These are phyloP conservation scores for Suhomyces guaymorum DNA, from an alignment of 1,139 yeast species.

Conservation along the genomic window DNA sequence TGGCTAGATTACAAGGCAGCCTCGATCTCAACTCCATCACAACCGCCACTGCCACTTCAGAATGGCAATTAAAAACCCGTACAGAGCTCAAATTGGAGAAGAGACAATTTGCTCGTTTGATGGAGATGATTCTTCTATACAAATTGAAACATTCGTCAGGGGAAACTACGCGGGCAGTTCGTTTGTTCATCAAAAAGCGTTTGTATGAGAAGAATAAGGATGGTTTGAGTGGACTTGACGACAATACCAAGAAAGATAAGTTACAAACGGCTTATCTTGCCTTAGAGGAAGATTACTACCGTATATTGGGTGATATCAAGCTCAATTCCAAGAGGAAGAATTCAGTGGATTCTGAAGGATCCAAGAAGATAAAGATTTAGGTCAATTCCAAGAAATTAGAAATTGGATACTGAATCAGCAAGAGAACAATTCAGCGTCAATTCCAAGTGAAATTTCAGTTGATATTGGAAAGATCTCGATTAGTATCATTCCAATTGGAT, in stretches of 20 bases:
- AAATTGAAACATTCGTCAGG: constrained; percentile 33
- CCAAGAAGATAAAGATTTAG: constrained; percentile 7
- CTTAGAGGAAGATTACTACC: constrained; percentile 65
- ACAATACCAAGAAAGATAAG: constrained; percentile 61
- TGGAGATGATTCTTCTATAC: constrained; percentile 72
- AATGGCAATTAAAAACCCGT: constrained; percentile 47
- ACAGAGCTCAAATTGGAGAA: constrained; percentile 61
- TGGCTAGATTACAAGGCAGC: constrained; percentile 56
- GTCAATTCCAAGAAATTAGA: too few relatives aligned
- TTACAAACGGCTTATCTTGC: constrained; percentile 73
- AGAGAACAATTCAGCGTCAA: too few relatives aligned
- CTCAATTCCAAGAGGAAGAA: constrained; percentile 21
- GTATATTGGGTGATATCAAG: constrained; percentile 48
- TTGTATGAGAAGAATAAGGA: constrained; percentile 78
- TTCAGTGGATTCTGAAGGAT: constrained; percentile 6
- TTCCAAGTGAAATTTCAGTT: too few relatives aligned
- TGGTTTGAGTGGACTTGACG: constrained; percentile 67
- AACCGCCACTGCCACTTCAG: constrained; percentile 26
- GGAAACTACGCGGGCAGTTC: constrained; percentile 39
- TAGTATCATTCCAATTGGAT: too few relatives aligned
- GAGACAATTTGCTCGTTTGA: constrained; percentile 73
- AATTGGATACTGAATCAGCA: too few relatives aligned
- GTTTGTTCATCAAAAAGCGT: constrained; percentile 69
- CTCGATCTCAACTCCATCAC: constrained; percentile 22
- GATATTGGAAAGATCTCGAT: too few relatives aligned